Evolutionary conservation across 345 rosid species (phyloP).

Genomic region (Gossypium thurberi): DNA sequence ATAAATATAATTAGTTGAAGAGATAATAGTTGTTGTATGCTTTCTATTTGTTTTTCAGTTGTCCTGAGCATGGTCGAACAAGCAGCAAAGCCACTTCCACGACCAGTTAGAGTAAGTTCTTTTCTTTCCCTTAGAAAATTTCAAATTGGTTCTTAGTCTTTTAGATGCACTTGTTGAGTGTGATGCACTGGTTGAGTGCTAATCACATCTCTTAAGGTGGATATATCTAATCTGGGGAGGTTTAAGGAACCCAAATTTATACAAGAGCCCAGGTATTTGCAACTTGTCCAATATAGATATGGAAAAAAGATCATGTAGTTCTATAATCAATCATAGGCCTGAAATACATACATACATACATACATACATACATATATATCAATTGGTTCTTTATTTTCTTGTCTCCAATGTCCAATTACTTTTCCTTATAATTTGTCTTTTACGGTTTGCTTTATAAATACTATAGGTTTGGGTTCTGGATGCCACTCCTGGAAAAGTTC

Average conservation of each 20-base stretch:
- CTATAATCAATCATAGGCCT: background rate
- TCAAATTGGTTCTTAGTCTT: conserved; percentile 6
- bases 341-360: background rate
- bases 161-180: background rate
- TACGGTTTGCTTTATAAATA: conserved; percentile 4
- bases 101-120: conserved; percentile 71
- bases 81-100: conserved; percentile 95
- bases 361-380: background rate
- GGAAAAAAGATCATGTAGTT: background rate
- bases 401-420: background rate
- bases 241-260: background rate
- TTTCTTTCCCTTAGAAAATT: conserved; percentile 1
- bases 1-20: conserved; percentile 7
- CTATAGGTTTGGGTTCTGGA: conserved; percentile 87
- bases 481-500: conserved; percentile 95
- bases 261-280: background rate
- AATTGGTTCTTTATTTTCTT: background rate
- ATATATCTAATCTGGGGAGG: background rate
- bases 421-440: background rate
- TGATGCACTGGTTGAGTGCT: background rate
- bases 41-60: conserved; percentile 43
- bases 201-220: background rate
- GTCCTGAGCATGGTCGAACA: conserved; percentile 95
- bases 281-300: background rate
- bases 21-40: conserved; percentile 19